These are phyloP conservation scores for Candida odintsovae DNA, from an alignment of 805 yeast genomes.

Conservation along the genomic window DNA sequence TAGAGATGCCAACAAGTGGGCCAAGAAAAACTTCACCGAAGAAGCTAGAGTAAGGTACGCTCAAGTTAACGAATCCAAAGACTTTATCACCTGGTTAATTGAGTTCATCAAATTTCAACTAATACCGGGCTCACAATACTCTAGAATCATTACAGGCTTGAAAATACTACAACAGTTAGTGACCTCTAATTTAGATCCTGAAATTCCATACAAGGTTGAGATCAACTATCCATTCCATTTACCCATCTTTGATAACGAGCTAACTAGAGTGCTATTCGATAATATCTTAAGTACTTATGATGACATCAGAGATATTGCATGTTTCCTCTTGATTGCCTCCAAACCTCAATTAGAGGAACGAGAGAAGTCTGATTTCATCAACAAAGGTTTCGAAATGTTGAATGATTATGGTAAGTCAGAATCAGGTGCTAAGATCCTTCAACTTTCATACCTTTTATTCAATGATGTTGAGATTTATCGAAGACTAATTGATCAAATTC, in stretches of 20 bases:
- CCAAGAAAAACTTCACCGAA: conserved; percentile 30
- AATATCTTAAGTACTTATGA: conserved; percentile 67
- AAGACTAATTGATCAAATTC: conserved; percentile 30
- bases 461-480: conserved; percentile 27
- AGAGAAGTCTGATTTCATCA: conserved; percentile 11
- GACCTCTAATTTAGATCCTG: conserved; percentile 50
- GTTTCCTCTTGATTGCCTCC: conserved; percentile 34
- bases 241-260: conserved; percentile 31
- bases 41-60: conserved; percentile 30
- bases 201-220: conserved; percentile 36
- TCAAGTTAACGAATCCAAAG: conserved; percentile 28
- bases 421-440: conserved; percentile 67
- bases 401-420: conserved; percentile 58
- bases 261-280: conserved; percentile 49
- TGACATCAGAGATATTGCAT: conserved; percentile 59
- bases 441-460: conserved; percentile 38
- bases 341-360: conserved; percentile 7
- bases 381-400: conserved; percentile 32
- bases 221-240: conserved; percentile 45
- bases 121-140: conserved; percentile 54
- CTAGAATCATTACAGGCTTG: conserved; percentile 43
- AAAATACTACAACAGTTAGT: conserved; percentile 41
- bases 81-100: conserved; percentile 38
- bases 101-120: conserved; percentile 32
- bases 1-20: conserved; percentile 43